A percentile compares a stretch with the other conserved stretches of the same genome.
Conservation (phyloP, 73 alveolate genomes). For the Breviolum minutum region DNA sequence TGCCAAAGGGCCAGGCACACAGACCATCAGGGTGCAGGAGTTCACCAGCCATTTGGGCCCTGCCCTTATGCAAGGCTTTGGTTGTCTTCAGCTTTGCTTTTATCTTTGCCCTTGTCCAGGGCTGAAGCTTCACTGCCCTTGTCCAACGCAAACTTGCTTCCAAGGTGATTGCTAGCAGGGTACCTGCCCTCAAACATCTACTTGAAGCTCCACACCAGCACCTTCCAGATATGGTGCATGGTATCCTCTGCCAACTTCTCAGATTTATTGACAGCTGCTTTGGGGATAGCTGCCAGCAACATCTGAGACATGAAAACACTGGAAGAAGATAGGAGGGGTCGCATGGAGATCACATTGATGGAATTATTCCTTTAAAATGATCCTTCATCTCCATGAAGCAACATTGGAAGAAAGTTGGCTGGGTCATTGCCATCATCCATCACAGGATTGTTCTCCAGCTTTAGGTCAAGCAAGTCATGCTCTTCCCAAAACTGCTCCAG, state of each 20-base stretch:
- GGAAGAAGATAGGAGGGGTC: not conserved
- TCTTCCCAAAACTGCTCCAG: not conserved
- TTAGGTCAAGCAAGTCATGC: not conserved
- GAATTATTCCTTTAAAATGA: not conserved
- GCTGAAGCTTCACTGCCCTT: too few species aligned
- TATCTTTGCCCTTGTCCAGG: not conserved
- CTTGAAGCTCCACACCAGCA: not conserved
- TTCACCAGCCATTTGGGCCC: not conserved
- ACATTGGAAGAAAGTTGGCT: not conserved
- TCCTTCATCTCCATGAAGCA: not conserved
- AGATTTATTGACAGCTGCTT: not conserved
- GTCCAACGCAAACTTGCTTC: not conserved
- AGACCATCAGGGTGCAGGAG: not conserved
- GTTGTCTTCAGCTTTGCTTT: not conserved
- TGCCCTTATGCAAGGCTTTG: too few species aligned
- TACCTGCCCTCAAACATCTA: not conserved
- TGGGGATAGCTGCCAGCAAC: not conserved
- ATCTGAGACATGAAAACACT: not conserved
- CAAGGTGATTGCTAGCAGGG: not conserved
- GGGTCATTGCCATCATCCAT: not conserved
- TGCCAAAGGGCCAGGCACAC: not conserved
- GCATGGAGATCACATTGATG: not conserved
- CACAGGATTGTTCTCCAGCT: not conserved
- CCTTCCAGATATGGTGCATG: not conserved
- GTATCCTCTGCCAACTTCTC: not conserved